A percentile compares a stretch with the other conserved stretches of the same genome.
phyloP scores from a whole-genome alignment of 1,284 basidiomycete genomes.

The Coniferiporia weirii region DNA sequence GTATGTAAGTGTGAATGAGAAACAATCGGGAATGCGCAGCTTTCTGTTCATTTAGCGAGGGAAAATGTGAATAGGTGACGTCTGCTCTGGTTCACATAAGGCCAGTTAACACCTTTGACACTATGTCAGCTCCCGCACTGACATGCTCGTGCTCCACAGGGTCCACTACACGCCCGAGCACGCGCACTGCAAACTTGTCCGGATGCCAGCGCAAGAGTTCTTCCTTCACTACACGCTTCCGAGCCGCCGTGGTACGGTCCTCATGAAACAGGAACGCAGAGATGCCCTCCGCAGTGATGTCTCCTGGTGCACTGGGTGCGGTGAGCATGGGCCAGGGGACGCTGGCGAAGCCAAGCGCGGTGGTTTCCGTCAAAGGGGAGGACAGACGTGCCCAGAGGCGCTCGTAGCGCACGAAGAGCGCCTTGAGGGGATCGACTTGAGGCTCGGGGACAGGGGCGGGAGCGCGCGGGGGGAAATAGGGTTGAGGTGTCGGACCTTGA shows the following conservation, averaged over 20 bases:
- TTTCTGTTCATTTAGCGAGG: not conserved
- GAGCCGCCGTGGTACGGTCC: not conserved
- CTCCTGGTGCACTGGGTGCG: not conserved
- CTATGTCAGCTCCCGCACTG: not conserved
- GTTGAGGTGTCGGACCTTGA: not conserved
- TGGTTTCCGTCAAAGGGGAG: not conserved
- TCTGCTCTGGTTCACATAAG: not conserved
- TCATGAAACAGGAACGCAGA: not conserved
- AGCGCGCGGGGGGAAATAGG: not conserved
- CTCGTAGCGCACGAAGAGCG: not conserved
- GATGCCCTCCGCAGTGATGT: not conserved
- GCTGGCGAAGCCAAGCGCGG: not conserved
- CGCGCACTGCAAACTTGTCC: constrained; percentile 2
- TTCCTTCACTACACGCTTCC: not conserved
- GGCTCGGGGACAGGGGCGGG: not conserved
- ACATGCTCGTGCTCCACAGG: not conserved
- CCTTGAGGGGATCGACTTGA: not conserved
- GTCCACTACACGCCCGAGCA: not conserved
- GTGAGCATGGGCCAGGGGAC: not conserved
- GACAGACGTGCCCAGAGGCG: not conserved
- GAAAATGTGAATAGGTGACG: not conserved
- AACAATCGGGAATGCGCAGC: too few relatives aligned
- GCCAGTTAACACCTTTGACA: not conserved
- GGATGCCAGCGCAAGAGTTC: constrained; percentile 1
- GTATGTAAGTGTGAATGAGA: too few relatives aligned